A percentile compares a stretch with the other conserved stretches of the same genome.
phyloP scores from a whole-genome alignment of 2,329 filamentous ascomycete genomes.

The Emmonsiellopsis sp. region DNA sequence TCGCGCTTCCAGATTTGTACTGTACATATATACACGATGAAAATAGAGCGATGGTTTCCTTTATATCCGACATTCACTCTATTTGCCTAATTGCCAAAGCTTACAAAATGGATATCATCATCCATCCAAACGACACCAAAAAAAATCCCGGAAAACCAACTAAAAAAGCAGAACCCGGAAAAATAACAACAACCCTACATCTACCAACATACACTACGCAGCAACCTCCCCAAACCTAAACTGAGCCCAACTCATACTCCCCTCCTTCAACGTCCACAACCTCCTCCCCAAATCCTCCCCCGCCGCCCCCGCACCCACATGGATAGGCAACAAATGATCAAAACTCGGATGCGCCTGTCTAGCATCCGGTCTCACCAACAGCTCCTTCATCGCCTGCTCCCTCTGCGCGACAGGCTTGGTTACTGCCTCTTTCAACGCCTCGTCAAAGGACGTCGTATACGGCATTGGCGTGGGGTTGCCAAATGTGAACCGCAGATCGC shows the following conservation, averaged over 20 bases:
- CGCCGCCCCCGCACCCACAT: slow-evolving; percentile 49
- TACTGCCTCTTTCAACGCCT: slow-evolving; percentile 58
- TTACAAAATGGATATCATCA: no score
- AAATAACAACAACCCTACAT: not conserved
- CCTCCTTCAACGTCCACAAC: slow-evolving; percentile 42
- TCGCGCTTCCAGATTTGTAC: slow-evolving; percentile 20
- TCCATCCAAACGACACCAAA: no score
- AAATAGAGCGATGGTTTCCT: slow-evolving; percentile 10
- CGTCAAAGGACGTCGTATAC: slow-evolving; percentile 56
- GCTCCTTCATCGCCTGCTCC: slow-evolving; percentile 35
- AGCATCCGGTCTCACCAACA: slow-evolving; percentile 45
- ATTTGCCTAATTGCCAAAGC: not conserved
- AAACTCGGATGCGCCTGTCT: slow-evolving; percentile 55
- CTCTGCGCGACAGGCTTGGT: slow-evolving; percentile 36
- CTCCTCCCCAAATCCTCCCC: slow-evolving; percentile 39
- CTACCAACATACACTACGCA: slow-evolving; percentile 11
- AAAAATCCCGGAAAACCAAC: not conserved
- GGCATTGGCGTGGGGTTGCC: slow-evolving; percentile 42
- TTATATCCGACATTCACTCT: slow-evolving; percentile 3
- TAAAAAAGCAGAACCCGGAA: not conserved
- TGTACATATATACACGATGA: slow-evolving; percentile 32
- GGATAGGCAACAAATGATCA: slow-evolving; percentile 54
- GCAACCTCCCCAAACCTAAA: slow-evolving; percentile 40
- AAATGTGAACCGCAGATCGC: slow-evolving; percentile 43
- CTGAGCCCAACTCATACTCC: slow-evolving; percentile 47